phyloP scores from a whole-genome alignment of 257 asterid genomes.

The Solanum rostratum region DNA sequence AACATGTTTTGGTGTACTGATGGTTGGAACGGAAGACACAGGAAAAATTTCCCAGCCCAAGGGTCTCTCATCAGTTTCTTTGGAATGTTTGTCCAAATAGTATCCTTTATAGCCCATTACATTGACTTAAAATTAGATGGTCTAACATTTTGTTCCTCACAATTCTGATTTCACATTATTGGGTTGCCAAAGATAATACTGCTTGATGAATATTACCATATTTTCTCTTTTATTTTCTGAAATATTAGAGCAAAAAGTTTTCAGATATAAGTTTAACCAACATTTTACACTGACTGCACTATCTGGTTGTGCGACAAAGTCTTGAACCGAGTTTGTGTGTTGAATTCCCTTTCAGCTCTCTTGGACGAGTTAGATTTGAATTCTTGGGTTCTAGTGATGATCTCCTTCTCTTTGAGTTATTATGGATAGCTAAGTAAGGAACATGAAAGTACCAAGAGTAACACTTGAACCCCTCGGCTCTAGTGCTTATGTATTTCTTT shows the following conservation, averaged over 20 bases:
- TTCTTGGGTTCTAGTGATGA: background rate
- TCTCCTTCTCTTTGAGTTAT: background rate
- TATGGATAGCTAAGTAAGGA: background rate
- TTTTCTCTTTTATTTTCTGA: background rate
- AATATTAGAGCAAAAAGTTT: background rate
- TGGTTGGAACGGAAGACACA: background rate
- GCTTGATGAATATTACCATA: background rate
- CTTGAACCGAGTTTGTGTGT: background rate
- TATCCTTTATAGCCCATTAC: background rate
- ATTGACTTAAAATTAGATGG: background rate
- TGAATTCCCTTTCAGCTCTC: background rate
- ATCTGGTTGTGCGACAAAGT: background rate
- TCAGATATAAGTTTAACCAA: background rate
- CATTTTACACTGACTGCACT: background rate
- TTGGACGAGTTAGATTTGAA: background rate
- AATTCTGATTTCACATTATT: background rate
- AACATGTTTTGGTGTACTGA: background rate
- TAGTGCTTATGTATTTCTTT: background rate
- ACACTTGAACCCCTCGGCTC: background rate
- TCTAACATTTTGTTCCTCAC: background rate
- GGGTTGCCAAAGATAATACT: background rate
- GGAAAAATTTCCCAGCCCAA: background rate
- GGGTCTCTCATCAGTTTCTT: background rate
- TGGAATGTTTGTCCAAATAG: background rate
- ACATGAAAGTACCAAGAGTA: background rate